Percentiles rank a stretch among this genome's conserved stretches.
phyloP scores from a whole-genome alignment of 2,329 filamentous ascomycete species.

The Sclerotinia borealis region DNA sequence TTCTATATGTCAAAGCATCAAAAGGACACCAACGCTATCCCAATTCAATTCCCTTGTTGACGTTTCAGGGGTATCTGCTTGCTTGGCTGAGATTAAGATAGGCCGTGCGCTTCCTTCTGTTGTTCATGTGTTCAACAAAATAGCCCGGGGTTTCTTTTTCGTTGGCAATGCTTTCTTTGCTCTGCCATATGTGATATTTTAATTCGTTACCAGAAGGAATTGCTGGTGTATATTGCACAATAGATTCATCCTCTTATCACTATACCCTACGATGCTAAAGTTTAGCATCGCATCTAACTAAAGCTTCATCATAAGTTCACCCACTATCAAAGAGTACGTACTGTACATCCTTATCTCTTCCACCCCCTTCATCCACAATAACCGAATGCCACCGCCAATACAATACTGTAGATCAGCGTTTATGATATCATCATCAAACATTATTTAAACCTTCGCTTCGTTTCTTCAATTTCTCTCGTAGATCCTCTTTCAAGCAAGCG shows the following conservation, averaged over 20 bases:
- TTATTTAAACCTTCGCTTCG: not conserved
- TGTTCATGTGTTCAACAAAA: not conserved
- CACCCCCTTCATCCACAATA: not conserved
- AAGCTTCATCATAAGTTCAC: not conserved
- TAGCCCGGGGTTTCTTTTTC: not conserved
- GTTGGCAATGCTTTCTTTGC: not conserved
- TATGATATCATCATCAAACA: not conserved
- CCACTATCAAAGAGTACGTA: not conserved
- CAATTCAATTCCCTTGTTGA: not conserved
- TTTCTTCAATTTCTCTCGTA: not conserved
- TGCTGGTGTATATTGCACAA: no score
- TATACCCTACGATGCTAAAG: not conserved
- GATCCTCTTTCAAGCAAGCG: not conserved
- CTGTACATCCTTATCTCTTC: not conserved
- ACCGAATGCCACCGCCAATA: not conserved
- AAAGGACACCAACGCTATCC: not conserved
- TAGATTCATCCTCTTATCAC: not conserved
- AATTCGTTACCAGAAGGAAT: not conserved
- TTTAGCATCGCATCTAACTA: not conserved
- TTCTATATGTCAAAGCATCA: not conserved
- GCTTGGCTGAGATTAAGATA: constrained; percentile 1
- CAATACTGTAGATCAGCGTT: not conserved
- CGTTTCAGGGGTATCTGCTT: constrained; percentile 4
- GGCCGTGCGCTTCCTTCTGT: not conserved
- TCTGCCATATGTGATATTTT: not conserved